Evolutionary conservation across 78 protist genomes (phyloP).

Genomic region (Salpingoeca rosetta): DNA sequence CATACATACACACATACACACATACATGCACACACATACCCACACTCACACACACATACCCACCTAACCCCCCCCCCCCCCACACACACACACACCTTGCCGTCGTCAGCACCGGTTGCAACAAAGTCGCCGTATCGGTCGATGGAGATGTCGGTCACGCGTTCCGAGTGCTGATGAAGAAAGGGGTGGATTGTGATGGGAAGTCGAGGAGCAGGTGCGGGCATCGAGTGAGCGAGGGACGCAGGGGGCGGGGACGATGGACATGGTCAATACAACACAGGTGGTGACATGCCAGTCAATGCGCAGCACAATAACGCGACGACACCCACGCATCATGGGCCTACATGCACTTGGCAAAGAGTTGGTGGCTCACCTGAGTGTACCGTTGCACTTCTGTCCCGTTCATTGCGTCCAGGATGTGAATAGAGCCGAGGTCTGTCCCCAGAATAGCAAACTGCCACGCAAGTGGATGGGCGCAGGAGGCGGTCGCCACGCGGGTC

Average conservation of each 20-base stretch:
- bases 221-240: neutral
- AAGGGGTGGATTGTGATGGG: neutral
- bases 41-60: too few relatives aligned
- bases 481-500: too few relatives aligned
- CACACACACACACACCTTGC: constrained; percentile 29
- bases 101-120: constrained; percentile 79
- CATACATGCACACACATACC: too few relatives aligned
- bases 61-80: too few relatives aligned
- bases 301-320: too few relatives aligned
- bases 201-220: too few relatives aligned
- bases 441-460: constrained; percentile 5
- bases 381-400: neutral
- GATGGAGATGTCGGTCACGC: constrained; percentile 55
- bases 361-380: neutral
- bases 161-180: constrained; percentile 35
- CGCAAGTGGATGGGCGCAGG: too few relatives aligned
- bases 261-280: too few relatives aligned
- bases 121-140: constrained; percentile 74
- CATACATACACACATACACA: too few relatives aligned
- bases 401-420: neutral
- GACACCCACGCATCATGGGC: too few relatives aligned
- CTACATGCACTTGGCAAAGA: neutral
- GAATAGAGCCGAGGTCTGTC: neutral
- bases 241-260: too few relatives aligned
- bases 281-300: too few relatives aligned